Evolutionary conservation across 2,329 filamentous ascomycete genomes (phyloP).

Genomic region (Botrytis medusae): DNA sequence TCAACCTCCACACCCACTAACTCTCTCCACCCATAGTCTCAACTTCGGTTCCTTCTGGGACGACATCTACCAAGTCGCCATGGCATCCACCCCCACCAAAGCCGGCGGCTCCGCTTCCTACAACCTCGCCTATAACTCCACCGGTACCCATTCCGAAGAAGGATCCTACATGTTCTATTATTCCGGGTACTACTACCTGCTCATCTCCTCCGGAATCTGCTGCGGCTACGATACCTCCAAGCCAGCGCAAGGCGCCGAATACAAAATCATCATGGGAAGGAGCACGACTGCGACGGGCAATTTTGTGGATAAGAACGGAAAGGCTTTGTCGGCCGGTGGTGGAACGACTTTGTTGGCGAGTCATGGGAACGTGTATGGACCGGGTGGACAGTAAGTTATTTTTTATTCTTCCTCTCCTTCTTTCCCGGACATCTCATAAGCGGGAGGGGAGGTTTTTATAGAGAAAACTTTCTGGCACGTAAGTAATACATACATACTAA

Average conservation of each 20-base stretch:
- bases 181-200: constrained; percentile 60
- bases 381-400: constrained; percentile 55
- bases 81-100: constrained; percentile 43
- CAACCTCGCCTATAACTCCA: constrained; percentile 55
- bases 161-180: constrained; percentile 56
- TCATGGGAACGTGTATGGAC: constrained; percentile 62
- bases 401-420: neutral
- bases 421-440: too few relatives aligned
- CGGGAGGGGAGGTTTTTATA: too few relatives aligned
- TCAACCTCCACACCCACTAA: neutral
- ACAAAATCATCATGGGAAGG: constrained; percentile 46
- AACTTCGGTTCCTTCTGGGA: constrained; percentile 70
- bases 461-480: too few relatives aligned
- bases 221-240: constrained; percentile 60
- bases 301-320: constrained; percentile 58
- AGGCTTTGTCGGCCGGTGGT: constrained; percentile 54
- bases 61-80: constrained; percentile 59
- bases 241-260: constrained; percentile 36
- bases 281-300: constrained; percentile 60
- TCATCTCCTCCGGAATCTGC: constrained; percentile 61
- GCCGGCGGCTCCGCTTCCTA: constrained; percentile 39
- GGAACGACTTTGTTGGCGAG: constrained; percentile 61
- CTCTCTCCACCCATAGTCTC: constrained; percentile 37
- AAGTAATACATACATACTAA: neutral
- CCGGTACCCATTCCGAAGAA: constrained; percentile 54